phyloP scores from a whole-genome alignment of 768 basidiomycete genomes.

The button mushroom (Agaricus bisporus) region DNA sequence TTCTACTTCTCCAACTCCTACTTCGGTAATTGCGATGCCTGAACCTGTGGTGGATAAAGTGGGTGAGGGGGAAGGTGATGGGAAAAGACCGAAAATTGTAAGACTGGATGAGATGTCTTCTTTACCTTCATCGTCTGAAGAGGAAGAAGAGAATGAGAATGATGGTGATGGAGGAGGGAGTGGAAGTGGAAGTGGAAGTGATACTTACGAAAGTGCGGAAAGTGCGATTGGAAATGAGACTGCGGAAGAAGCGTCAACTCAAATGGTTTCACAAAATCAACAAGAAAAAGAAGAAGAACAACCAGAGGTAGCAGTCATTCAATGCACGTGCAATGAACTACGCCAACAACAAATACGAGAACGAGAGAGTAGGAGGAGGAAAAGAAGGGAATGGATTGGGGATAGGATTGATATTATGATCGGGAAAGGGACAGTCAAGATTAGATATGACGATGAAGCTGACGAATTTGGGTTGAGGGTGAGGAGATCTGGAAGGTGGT shows the following conservation, averaged over 20 bases:
- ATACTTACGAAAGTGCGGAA: too few relatives aligned
- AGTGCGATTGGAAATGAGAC: too few relatives aligned
- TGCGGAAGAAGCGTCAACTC: neutral
- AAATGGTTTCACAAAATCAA: neutral
- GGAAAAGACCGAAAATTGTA: too few relatives aligned
- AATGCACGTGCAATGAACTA: neutral
- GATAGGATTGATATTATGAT: slow-evolving; percentile 11
- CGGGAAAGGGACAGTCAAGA: slow-evolving; percentile 8
- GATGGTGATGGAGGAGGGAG: neutral
- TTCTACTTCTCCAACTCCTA: too few relatives aligned
- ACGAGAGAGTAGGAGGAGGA: neutral
- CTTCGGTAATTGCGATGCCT: too few relatives aligned
- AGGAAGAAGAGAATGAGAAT: too few relatives aligned
- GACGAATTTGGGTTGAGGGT: neutral
- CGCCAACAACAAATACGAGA: neutral
- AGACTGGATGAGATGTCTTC: too few relatives aligned
- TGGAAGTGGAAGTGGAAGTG: neutral
- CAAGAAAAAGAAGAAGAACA: neutral
- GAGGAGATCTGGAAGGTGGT: neutral
- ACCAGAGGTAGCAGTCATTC: too few relatives aligned
- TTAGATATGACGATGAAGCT: slow-evolving; percentile 11
- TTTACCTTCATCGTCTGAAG: too few relatives aligned
- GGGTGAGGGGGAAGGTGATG: too few relatives aligned
- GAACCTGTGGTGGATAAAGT: too few relatives aligned
- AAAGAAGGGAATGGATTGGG: slow-evolving; percentile 5